Evolutionary conservation across 2,329 filamentous ascomycete species (phyloP).

Genomic region (Aspergillus niger): DNA sequence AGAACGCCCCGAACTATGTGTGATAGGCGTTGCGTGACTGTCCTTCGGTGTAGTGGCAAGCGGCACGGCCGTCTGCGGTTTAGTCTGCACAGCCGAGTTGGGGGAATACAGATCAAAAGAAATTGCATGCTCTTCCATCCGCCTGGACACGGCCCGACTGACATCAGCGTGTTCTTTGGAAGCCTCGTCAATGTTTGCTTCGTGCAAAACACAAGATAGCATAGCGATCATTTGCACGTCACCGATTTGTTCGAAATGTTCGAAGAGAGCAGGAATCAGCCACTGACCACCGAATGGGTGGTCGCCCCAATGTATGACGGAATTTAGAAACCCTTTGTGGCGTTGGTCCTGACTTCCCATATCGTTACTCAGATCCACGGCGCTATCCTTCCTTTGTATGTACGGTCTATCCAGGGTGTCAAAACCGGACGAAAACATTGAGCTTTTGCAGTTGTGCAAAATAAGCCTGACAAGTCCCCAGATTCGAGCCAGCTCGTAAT

Average conservation of each 20-base stretch:
- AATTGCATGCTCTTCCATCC: conserved; percentile 48
- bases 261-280: conserved; percentile 60
- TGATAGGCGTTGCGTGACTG: conserved; percentile 28
- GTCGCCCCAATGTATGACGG: conserved; percentile 58
- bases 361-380: conserved; percentile 36
- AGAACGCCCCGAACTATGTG: conserved; percentile 53
- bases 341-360: conserved; percentile 34
- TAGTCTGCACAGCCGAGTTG: conserved; percentile 43
- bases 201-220: conserved; percentile 61
- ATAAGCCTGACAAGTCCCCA: conserved; percentile 82
- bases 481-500: conserved; percentile 72
- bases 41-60: conserved; percentile 39
- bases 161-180: conserved; percentile 22
- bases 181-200: conserved; percentile 48
- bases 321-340: conserved; percentile 41
- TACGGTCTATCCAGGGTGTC: conserved; percentile 66
- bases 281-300: conserved; percentile 59
- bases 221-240: conserved; percentile 68
- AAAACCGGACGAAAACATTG: conserved; percentile 63
- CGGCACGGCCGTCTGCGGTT: conserved; percentile 43
- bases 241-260: conserved; percentile 61
- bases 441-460: conserved; percentile 72
- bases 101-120: conserved; percentile 52
- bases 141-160: conserved; percentile 32
- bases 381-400: conserved; percentile 39